Evolutionary conservation across 106 monocot genomes (phyloP).

Genomic region (Alisma plantagoaquatica): DNA sequence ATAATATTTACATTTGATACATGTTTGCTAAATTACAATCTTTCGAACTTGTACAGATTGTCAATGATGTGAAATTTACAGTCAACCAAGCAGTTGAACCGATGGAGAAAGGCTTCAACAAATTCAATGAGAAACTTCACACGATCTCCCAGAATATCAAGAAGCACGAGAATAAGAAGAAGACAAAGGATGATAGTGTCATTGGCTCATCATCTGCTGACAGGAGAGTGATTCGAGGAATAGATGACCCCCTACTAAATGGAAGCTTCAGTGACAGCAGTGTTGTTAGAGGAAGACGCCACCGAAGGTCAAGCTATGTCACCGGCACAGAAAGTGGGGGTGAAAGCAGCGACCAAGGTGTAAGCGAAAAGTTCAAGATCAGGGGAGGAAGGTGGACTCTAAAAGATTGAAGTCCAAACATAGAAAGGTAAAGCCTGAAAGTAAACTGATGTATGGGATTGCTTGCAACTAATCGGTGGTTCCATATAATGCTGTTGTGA

Average conservation of each 20-base stretch:
- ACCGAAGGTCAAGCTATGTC: slow-evolving; percentile 40
- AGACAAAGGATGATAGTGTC: slow-evolving; percentile 67
- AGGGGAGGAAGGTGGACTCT: slow-evolving; percentile 53
- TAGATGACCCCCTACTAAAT: slow-evolving; percentile 80
- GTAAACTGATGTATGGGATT: too few relatives aligned
- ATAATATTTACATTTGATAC: too few relatives aligned
- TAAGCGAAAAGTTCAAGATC: slow-evolving; percentile 32
- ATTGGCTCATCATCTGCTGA: slow-evolving; percentile 32
- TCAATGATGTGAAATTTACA: slow-evolving; percentile 83
- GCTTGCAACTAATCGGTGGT: too few relatives aligned
- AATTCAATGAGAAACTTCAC: slow-evolving; percentile 80
- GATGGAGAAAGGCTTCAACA: slow-evolving; percentile 65
- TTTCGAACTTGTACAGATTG: slow-evolving; percentile 47
- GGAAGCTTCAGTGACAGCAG: slow-evolving; percentile 41
- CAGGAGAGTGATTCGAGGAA: slow-evolving; percentile 51
- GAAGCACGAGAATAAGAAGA: slow-evolving; percentile 54
- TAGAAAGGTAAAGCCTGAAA: too few relatives aligned
- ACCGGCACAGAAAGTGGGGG: slow-evolving; percentile 70
- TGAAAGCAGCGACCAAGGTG: slow-evolving; percentile 59
- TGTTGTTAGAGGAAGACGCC: slow-evolving; percentile 24
- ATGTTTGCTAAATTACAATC: too few relatives aligned
- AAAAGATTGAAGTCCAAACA: too few relatives aligned
- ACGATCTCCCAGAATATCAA: slow-evolving; percentile 81
- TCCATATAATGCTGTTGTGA: too few relatives aligned
- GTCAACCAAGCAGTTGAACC: slow-evolving; percentile 79